Conservation (phyloP, 768 basidiomycete species). For the Thelephora ganbajun region DNA sequence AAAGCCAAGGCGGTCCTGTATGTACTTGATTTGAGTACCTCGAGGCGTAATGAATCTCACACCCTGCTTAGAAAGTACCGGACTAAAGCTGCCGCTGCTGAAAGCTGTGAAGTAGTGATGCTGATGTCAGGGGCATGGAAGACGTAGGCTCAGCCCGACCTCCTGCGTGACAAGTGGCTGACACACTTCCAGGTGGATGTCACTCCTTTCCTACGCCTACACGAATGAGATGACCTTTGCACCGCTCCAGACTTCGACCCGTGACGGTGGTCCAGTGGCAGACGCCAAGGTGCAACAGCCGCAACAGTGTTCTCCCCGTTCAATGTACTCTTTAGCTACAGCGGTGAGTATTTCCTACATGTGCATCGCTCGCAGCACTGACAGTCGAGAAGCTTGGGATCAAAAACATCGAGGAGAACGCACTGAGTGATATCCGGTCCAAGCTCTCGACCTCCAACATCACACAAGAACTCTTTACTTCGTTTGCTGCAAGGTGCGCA, state of each 20-base stretch:
- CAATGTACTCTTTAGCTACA: slow-evolving; percentile 14
- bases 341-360: slow-evolving; percentile 5
- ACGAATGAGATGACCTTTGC: slow-evolving; percentile 7
- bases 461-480: slow-evolving; percentile 10
- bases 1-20: no score
- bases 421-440: slow-evolving; percentile 5
- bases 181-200: slow-evolving; percentile 1
- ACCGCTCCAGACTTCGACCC: slow-evolving; percentile 5
- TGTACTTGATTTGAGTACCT: no score
- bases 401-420: slow-evolving; percentile 4
- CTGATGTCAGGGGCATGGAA: no score
- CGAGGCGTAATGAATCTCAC: no score
- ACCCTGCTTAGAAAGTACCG: no score
- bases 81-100: no score
- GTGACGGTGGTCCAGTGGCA: background rate
- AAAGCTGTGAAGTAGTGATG: no score
- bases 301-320: slow-evolving; percentile 13
- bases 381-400: background rate
- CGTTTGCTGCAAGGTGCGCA: slow-evolving; percentile 1
- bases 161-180: no score
- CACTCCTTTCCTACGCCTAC: slow-evolving; percentile 11
- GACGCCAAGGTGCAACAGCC: background rate
- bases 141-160: no score
- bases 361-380: no score
- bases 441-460: slow-evolving; percentile 10